Conservation (phyloP, 108 stramenopile genomes). For the Skeletonema potamos region DNA sequence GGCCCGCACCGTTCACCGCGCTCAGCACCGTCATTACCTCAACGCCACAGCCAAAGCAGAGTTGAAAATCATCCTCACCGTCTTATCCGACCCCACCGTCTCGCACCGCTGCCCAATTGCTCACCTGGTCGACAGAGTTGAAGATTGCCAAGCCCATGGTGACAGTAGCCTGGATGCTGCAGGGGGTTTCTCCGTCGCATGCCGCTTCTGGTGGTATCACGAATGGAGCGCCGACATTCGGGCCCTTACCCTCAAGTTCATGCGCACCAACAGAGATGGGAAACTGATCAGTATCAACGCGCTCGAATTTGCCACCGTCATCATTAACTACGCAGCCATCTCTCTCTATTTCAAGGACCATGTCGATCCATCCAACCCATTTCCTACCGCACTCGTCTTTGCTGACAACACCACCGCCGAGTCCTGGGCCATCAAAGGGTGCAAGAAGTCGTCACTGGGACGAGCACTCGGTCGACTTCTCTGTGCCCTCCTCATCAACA, state of each 20-base stretch:
- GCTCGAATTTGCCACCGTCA: conserved; percentile 19
- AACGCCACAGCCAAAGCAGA: not conserved
- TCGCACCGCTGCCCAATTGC: not conserved
- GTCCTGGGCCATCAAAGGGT: conserved; percentile 6
- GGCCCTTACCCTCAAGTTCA: not conserved
- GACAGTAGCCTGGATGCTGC: conserved; percentile 20
- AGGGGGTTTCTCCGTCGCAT: conserved; percentile 10
- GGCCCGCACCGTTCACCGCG: not conserved
- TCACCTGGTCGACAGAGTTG: not conserved
- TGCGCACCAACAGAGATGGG: not conserved
- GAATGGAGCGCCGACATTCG: conserved; percentile 3
- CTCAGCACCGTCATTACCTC: not conserved
- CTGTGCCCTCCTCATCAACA: conserved; percentile 17
- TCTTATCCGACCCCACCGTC: not conserved
- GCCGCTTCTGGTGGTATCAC: conserved; percentile 23
- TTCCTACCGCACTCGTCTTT: not conserved
- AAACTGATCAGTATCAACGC: conserved; percentile 9
- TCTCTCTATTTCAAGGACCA: not conserved
- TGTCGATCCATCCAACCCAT: not conserved
- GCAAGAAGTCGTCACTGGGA: conserved; percentile 20
- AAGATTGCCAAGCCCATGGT: not conserved
- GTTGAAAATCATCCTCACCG: not conserved
- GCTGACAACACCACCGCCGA: conserved; percentile 15
- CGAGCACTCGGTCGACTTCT: conserved; percentile 17
- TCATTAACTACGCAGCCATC: conserved; percentile 20